Evolutionary conservation across 441 rosid species (phyloP), one percentile per base, ranked within the genome.

Genomic region (Adansonia madagascariensis): DNA sequence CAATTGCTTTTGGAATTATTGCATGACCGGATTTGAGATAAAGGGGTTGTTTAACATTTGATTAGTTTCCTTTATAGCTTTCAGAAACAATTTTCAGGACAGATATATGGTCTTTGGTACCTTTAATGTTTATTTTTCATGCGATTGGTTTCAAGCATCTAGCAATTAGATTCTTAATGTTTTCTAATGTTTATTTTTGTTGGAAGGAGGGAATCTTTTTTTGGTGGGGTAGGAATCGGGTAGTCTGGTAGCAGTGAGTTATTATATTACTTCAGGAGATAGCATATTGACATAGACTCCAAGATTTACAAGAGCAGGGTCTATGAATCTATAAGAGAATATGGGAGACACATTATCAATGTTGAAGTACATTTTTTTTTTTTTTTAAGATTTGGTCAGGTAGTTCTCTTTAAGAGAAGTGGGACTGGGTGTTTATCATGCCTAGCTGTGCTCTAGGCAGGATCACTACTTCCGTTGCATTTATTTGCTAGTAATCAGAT

Each of bases 31-130:
- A 20, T 27, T 49, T 8, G 15, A 43, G 24, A 52, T 69, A n/a
- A 47, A 46, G 57, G 73, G 73, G 10, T 69, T 69, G 43, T 24
- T 12, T 69, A 47, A 47, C 18, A 47, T 69, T 69, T 52, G 39
- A 49, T 49, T 69, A 7, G 41, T 69, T 49, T 22, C 73, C 59
- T 14, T 69, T 24, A 24, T 69, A 68, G 39, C 47, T 69, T 69
- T 35, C 57, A 22, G 17, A 15, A 49, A 49, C 73, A 6, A 47
- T 22, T 69, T 69, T 69, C 20, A 3, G 59, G 43, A 49, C 22
- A 24, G 59, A 49, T 69, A 22, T 9, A 15, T 55, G 63, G 49
- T 20, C 62, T 39, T 39, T 50, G 52, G 52, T 18, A 57, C 47
- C 64, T 31, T 72, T 35, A 39, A n/a, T 72, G 31, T 56, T 72